phyloP scores from a whole-genome alignment of 441 rosid species.

The Populus hybrid region DNA sequence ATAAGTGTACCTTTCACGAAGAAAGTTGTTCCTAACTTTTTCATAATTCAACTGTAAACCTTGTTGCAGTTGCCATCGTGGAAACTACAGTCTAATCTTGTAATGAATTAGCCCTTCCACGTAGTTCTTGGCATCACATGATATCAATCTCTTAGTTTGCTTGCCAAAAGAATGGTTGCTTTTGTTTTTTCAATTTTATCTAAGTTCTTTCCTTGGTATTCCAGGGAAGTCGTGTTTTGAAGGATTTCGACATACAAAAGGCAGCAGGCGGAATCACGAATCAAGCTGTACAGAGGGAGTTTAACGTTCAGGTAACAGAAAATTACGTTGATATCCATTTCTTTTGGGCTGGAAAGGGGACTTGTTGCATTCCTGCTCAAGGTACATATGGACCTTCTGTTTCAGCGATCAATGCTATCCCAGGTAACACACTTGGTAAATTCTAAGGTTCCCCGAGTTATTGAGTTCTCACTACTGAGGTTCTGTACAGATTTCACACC shows the following conservation, averaged over 20 bases:
- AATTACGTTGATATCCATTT: slow-evolving; percentile 64
- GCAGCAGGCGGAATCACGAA: slow-evolving; percentile 29
- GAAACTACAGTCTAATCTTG: neutral
- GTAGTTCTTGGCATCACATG: neutral
- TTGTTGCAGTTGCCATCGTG: neutral
- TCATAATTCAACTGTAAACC: too few species aligned
- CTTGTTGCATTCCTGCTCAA: slow-evolving; percentile 54
- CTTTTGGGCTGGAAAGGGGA: slow-evolving; percentile 73
- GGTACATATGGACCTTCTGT: slow-evolving; percentile 47
- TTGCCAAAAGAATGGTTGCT: neutral
- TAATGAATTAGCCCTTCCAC: neutral
- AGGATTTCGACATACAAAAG: slow-evolving; percentile 49
- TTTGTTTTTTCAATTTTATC: neutral
- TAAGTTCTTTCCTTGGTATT: slow-evolving; percentile 4
- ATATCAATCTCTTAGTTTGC: neutral
- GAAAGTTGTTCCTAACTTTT: too few species aligned
- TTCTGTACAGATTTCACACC: slow-evolving; percentile 55
- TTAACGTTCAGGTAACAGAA: slow-evolving; percentile 43
- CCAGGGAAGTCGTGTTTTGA: slow-evolving; percentile 45
- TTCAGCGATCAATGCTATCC: slow-evolving; percentile 57
- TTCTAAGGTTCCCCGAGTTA: neutral
- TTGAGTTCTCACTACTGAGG: slow-evolving; percentile 19
- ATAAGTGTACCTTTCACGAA: too few species aligned
- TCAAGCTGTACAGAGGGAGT: slow-evolving; percentile 22
- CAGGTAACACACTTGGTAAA: slow-evolving; percentile 33